Evolutionary conservation across 345 rosid species (phyloP).

Genomic region (Populus simonii): DNA sequence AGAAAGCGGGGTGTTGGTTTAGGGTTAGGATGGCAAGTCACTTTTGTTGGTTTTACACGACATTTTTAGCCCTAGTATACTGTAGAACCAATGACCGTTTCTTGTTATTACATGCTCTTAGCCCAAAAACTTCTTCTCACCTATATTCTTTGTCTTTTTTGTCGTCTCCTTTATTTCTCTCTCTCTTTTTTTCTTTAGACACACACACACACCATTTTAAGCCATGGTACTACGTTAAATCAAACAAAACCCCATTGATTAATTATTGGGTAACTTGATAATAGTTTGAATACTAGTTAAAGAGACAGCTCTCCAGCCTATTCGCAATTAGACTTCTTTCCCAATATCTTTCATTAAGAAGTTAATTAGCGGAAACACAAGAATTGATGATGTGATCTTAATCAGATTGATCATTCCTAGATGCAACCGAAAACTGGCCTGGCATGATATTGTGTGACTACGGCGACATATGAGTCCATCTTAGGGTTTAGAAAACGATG

Average conservation of each 20-base stretch:
- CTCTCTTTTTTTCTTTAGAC: not conserved
- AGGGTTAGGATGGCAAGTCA: conserved; percentile 69
- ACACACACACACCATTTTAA: conserved; percentile 11
- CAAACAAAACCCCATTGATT: conserved; percentile 20
- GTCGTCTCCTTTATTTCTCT: not conserved
- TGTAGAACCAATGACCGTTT: conserved; percentile 39
- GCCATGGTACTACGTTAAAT: conserved; percentile 51
- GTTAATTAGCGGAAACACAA: conserved; percentile 5
- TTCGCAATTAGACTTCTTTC: conserved; percentile 34
- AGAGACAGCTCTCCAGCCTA: conserved; percentile 43
- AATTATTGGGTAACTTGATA: conserved; percentile 16
- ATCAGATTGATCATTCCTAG: not conserved
- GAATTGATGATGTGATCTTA: not conserved
- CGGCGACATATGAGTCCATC: not conserved
- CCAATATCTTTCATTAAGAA: conserved; percentile 31
- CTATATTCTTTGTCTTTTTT: conserved; percentile 3
- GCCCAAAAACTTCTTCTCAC: conserved; percentile 26
- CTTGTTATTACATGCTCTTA: conserved; percentile 21
- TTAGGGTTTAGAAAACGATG: not conserved
- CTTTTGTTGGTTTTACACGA: conserved; percentile 78
- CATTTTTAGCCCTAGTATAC: conserved; percentile 28
- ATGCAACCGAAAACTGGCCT: not conserved
- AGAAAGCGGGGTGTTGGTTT: conserved; percentile 52
- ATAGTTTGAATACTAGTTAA: conserved; percentile 19
- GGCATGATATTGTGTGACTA: not conserved